Base-by-base conservation (phyloP, 1,139 yeast species). In the Waltiozyma sp. region DNA sequence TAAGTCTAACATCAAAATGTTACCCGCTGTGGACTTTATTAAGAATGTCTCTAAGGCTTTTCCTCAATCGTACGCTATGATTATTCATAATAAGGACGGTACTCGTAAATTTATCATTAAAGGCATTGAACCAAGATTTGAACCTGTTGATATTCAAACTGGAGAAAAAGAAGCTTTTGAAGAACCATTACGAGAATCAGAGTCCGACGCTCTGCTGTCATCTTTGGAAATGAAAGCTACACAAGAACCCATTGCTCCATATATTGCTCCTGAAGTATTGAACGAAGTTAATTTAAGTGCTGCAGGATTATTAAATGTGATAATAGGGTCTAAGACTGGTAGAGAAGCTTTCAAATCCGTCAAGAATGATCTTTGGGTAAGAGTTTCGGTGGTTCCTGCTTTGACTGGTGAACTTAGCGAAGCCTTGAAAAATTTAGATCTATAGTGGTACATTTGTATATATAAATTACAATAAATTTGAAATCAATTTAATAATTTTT, bases 1-100 rank as follows among this genome's bases (percentile, higher is more conserved):
- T 43, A 66, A 65, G 37, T 33, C 36, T 15, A n/a, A 33, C 8
- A 10, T 15, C 4, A 76, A 79, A 47, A 68, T 91, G 41, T 70
- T 91, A 40, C 95, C 96, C 1, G 98, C 98, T 0, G 97, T 93
- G 18, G 97, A 91, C 53, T 91, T 91, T 59, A 91, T 91, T 58
- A 88, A 89, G 57, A 91, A 91, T 58, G 97, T 91, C 14, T 81
- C 91, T 23, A 77, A 79, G 46, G 96, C 96, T 1, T 89, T 89
- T 61, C 82, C 87, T n/a, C 77, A 80, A 53, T 87, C 96, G 2
- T 85, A 87, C 45, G 96, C 98, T 1, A 88, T 88, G 89, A 97
- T 91, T 16, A 77, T 89, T 16, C 69, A 68, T 44, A 69, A 76
- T 46, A 61, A 69, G 31, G 74, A 73, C 31, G 81, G 80, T 9